Conservation (phyloP, 164 flowering plant genomes). For the Kingdonia uniflora region DNA sequence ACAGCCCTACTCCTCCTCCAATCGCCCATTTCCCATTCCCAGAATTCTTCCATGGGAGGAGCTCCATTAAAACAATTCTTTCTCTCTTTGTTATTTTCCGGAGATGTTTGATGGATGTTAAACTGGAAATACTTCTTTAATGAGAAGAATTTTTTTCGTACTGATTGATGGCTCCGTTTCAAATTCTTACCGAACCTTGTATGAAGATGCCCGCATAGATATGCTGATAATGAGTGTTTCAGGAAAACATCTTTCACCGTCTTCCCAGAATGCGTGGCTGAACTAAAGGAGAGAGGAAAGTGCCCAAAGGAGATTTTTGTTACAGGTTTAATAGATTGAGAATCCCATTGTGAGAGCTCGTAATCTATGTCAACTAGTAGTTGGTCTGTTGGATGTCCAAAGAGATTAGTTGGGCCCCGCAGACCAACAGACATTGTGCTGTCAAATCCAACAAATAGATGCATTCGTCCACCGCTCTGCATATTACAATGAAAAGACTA, state of each 20-base stretch:
- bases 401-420: slow-evolving; percentile 89
- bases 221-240: slow-evolving; percentile 70
- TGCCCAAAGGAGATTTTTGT: slow-evolving; percentile 88
- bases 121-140: slow-evolving; percentile 38
- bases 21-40: slow-evolving; percentile 99
- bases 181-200: slow-evolving; percentile 69
- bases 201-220: slow-evolving; percentile 96
- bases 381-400: slow-evolving; percentile 89
- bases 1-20: slow-evolving; percentile 82
- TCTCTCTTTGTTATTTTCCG: slow-evolving; percentile 7
- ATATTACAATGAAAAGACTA: slow-evolving; percentile 9
- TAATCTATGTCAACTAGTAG: slow-evolving; percentile 49
- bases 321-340: slow-evolving; percentile 30
- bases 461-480: slow-evolving; percentile 52
- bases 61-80: slow-evolving; percentile 34
- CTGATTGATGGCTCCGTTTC: slow-evolving; percentile 56
- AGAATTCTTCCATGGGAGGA: slow-evolving; percentile 41
- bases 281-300: slow-evolving; percentile 87
- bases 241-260: slow-evolving; percentile 62
- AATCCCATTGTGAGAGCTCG: slow-evolving; percentile 78
- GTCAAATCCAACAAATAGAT: slow-evolving; percentile 88
- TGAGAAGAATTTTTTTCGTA: slow-evolving; percentile 10
- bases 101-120: slow-evolving; percentile 35
- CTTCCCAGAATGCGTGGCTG: slow-evolving; percentile 52
- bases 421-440: slow-evolving; percentile 65